Evolutionary conservation across 1,284 basidiomycete genomes (phyloP), one percentile per base, ranked within the genome.

Genomic region (Gomphus bonarii): DNA sequence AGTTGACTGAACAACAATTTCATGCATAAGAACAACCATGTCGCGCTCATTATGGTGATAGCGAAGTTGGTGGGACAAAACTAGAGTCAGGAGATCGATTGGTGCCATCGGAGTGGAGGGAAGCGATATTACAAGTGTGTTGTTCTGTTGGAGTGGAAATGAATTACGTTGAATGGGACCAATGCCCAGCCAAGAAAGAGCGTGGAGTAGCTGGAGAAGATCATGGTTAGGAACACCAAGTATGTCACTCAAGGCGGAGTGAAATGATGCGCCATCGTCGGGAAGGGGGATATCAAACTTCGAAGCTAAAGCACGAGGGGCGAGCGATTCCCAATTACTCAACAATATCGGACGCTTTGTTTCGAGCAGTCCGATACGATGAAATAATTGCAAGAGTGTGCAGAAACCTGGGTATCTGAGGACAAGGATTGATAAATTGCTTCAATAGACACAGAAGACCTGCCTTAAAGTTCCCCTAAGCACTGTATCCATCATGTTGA

Each of bases 21-120:
- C 87, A 71, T 97, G 95, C 60, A 87, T 78, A 25, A 97, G 80
- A 35, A 97, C 79, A 60, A 95, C 92, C 70, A 92, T 82, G 69
- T 97, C 94, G 14, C 85, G 79, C 70, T 97, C 94, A 31, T 76
- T 73, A 0, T 80, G 78, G 0, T 65, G 70, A 68, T 97, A 97
- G 9, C 76, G 75, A 20, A 97, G 80, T 64, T 84, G 87, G 63
- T 84, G 75, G 1, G 88, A 78, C 14, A 97, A 80, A 3, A 94
- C 75, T 35, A 73, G 68, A 2, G 93, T 84, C 63, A 97, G 84
- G 25, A 88, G 73, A 67, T 95, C 91, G 61, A 95, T 77, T 0
- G 91, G 88, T 3, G 81, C 69, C 50, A 70, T 67, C 0, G 75
- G 70, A 16, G 58, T 72, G n/a, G 59, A 63, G 0, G 75, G 82